Percentiles rank a stretch among this genome's conserved stretches.
These are phyloP conservation scores for Fusarium sp. DNA, from an alignment of 2,329 filamentous ascomycete species.

Conservation along the genomic window DNA sequence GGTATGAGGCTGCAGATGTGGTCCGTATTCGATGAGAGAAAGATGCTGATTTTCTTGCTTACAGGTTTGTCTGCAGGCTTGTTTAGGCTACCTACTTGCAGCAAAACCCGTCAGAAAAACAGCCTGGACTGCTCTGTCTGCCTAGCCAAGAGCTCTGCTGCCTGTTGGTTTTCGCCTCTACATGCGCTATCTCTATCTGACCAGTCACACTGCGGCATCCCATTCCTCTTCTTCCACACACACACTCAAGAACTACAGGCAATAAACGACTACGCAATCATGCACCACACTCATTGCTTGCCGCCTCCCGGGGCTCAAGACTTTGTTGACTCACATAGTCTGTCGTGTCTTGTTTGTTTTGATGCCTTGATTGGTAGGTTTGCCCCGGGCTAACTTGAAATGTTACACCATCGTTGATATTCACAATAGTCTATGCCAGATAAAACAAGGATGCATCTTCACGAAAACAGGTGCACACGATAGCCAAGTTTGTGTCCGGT, in stretches of 20 bases:
- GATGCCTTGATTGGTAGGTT: neutral
- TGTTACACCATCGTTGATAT: conserved; percentile 6
- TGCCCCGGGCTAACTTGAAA: neutral
- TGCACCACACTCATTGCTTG: conserved; percentile 8
- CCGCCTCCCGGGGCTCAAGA: neutral
- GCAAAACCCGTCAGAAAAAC: neutral
- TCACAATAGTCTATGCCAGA: neutral
- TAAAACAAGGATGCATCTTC: conserved; percentile 5
- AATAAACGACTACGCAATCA: conserved; percentile 15
- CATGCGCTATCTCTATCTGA: neutral
- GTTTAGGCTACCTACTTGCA: no score
- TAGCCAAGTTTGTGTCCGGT: conserved; percentile 1
- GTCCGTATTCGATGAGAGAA: neutral
- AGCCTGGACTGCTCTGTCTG: neutral
- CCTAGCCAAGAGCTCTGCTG: conserved; percentile 3
- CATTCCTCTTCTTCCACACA: neutral
- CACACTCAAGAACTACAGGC: conserved; percentile 1
- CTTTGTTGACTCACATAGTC: conserved; percentile 11
- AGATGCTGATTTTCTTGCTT: neutral
- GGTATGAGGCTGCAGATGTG: neutral
- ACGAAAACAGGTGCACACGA: conserved; percentile 14
- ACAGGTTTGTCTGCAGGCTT: neutral
- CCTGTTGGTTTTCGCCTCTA: conserved; percentile 10
- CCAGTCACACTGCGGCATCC: conserved; percentile 6
- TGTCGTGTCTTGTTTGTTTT: neutral